These are phyloP conservation scores for Penicillium canariense DNA, from an alignment of 495 filamentous ascomycete species.

Conservation along the genomic window DNA sequence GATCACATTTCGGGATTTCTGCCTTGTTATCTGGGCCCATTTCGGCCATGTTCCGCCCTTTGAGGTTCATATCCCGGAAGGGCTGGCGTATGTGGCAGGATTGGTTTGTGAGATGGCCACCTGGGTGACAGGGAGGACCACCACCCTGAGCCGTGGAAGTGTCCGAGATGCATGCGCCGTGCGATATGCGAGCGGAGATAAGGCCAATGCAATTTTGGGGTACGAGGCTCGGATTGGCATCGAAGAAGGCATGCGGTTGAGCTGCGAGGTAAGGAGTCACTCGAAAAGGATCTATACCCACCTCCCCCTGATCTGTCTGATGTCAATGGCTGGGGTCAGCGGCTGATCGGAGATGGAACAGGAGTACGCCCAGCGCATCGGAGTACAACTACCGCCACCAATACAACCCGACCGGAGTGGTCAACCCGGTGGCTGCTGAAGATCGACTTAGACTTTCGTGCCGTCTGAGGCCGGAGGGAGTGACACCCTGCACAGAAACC, in stretches of 20 bases:
- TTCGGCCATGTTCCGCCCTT: constrained; percentile 56
- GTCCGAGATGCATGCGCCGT: constrained; percentile 54
- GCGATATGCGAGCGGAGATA: constrained; percentile 56
- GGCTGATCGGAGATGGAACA: constrained; percentile 12
- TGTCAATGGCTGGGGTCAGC: neutral
- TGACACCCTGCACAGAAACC: constrained; percentile 17
- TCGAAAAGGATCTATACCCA: neutral
- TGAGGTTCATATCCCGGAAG: constrained; percentile 50
- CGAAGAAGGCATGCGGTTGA: constrained; percentile 52
- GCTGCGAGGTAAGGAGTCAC: constrained; percentile 43
- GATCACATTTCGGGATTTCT: constrained; percentile 59
- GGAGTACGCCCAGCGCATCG: constrained; percentile 41
- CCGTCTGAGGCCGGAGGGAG: neutral
- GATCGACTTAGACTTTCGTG: constrained; percentile 13
- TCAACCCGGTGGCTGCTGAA: neutral
- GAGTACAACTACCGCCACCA: constrained; percentile 23
- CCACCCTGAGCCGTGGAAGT: constrained; percentile 55
- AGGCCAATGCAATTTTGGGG: constrained; percentile 55
- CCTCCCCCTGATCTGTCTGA: neutral
- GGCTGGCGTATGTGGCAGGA: constrained; percentile 49
- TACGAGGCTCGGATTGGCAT: constrained; percentile 57
- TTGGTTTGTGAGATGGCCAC: constrained; percentile 48
- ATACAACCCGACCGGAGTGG: too few species aligned
- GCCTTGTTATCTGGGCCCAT: constrained; percentile 56
- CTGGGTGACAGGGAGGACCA: constrained; percentile 47